Percentiles rank a stretch among this genome's conserved stretches.
These are phyloP conservation scores for Flueggea neowawraea DNA, from an alignment of 441 rosid genomes.

Conservation along the genomic window DNA sequence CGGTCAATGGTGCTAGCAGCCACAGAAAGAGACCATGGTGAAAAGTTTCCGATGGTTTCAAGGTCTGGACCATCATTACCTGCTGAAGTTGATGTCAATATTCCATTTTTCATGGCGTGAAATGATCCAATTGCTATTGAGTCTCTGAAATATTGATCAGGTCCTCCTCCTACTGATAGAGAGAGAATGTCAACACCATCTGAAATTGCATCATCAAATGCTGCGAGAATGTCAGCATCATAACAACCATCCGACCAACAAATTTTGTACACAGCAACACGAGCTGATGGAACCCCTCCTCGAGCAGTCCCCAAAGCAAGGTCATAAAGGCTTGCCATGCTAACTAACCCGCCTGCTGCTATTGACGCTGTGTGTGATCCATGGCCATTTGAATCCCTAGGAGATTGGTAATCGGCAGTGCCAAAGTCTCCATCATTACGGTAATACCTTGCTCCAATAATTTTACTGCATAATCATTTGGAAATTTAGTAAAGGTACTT, in stretches of 20 bases:
- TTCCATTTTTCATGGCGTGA: slow-evolving; percentile 3
- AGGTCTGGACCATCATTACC: neutral
- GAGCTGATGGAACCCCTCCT: neutral
- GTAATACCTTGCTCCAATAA: slow-evolving; percentile 1
- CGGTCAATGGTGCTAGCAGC: neutral
- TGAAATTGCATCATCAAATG: neutral
- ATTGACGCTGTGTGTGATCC: neutral
- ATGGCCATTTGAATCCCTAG: neutral
- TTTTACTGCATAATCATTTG: neutral
- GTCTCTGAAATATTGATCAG: neutral
- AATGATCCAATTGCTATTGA: neutral
- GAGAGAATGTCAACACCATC: neutral
- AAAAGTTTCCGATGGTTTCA: neutral
- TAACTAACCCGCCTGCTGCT: neutral
- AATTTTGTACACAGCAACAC: slow-evolving; percentile 2
- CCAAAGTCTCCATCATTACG: neutral
- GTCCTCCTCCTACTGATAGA: neutral
- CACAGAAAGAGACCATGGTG: slow-evolving; percentile 2
- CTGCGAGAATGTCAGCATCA: neutral
- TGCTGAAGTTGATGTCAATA: neutral
- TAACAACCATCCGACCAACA: neutral
- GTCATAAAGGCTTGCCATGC: neutral
- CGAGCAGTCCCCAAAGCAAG: slow-evolving; percentile 1
- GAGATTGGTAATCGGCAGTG: neutral
- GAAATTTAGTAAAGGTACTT: neutral